Conservation (phyloP, 2,329 filamentous ascomycete genomes). For the Neopestalotiopsis rosae region DNA sequence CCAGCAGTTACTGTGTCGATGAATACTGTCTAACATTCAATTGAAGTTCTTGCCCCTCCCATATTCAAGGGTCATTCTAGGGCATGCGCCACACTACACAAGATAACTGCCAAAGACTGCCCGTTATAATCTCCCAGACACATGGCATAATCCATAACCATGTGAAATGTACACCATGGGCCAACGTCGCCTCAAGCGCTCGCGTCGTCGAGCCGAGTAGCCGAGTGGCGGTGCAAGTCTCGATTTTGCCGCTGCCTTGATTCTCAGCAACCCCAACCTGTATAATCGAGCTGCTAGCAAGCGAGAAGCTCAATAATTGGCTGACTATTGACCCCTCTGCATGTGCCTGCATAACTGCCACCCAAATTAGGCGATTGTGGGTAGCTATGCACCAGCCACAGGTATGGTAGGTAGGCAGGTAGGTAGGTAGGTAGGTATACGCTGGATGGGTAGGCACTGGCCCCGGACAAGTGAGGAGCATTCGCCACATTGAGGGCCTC, state of each 20-base stretch:
- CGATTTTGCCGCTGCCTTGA: slow-evolving; percentile 8
- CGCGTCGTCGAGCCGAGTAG: not conserved
- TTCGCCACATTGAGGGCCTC: not conserved
- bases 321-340: not conserved
- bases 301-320: not conserved
- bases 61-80: too few relatives aligned
- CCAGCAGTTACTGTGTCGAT: too few relatives aligned
- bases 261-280: not conserved
- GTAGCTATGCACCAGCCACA: not conserved
- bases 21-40: too few relatives aligned
- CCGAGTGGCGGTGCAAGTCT: slow-evolving; percentile 4
- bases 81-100: not conserved
- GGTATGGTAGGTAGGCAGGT: not conserved
- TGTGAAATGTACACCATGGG: not conserved
- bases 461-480: not conserved
- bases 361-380: not conserved
- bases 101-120: not conserved
- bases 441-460: not conserved
- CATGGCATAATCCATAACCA: not conserved
- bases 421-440: not conserved
- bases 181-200: not conserved
- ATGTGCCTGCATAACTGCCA: not conserved
- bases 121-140: not conserved
- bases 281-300: not conserved
- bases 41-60: too few relatives aligned